Evolutionary conservation across 768 basidiomycete genomes (phyloP), one percentile per base, ranked within the genome.

Genomic region (Symmetrospora coprosmae): DNA sequence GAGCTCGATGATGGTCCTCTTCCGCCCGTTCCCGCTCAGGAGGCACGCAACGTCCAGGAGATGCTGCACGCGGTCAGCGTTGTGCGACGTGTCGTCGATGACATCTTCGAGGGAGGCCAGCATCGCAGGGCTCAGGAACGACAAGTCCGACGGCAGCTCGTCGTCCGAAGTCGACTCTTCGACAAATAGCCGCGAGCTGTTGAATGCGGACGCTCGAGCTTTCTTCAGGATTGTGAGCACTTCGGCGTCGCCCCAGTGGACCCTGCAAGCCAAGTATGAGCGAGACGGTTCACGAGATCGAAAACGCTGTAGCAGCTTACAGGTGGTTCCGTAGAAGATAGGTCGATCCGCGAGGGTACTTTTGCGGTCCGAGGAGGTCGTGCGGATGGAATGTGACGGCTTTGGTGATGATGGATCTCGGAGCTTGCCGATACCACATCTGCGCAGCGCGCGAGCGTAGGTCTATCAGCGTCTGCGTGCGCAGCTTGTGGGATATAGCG

Each of bases 391-490:
- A 58, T 9, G 55, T 45, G 4, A 58, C 55, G 37, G 55, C 55
- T 27, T 58, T 58, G 9, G 41, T 58, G 17, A 58, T 47, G 37
- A 58, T 43, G 5, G 55, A 58, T 33, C 55, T 25, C 40, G 55
- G 55, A 31, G 55, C 55, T 45, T 34, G 41, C 13, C 55, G 55
- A 27, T 45, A 58, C 55, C 55, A 58, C 55, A 58, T 58, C 55
- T 58, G 34, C 30, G n/a, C n/a, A n/a, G n/a, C n/a, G n/a, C n/a
- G 25, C 9, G 37, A 46, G 6, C 5, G 5, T 19, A 55, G 25
- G 14, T 41, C 5, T n/a, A 35, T n/a, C 23, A 25, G 30, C 8
- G 8, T 14, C 9, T 14, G 11, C 23, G 52, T 11, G 7, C 30
- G 14, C 37, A 39, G 31, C 8, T 28, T 17, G 7, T 13, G 25